Evolutionary conservation across 768 basidiomycete species (phyloP), one percentile per base, ranked within the genome.

Genomic region (Mycena belliarum): DNA sequence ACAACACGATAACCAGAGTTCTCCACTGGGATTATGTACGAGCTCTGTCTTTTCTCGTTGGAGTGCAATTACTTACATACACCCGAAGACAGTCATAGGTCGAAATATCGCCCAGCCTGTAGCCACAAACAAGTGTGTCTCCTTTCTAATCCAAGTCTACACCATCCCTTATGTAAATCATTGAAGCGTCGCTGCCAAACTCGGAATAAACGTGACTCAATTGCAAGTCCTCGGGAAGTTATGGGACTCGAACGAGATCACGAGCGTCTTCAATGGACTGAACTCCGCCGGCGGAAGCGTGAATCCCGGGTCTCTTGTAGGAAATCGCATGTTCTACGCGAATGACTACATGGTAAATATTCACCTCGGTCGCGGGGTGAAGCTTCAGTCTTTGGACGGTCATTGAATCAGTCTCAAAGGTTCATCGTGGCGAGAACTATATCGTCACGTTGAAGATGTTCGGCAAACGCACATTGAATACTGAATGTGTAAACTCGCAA

Each of bases 21-120:
- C 61, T 78, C 32, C 80, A 82, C 60, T 84, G 79, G 80, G 79
- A 80, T 52, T 73, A 77, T 62, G 76, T 78, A 50, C 52, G 76
- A 64, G 50, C 28, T 49, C 33, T 9, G 18, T 23, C 16, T 9
- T 44, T 25, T 21, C 10, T 44, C 46, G 12, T 2, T 3, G 16
- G n/a, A n/a, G n/a, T n/a, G 48, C 18, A 64, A 51, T 24, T 6
- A 25, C 28, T 65, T n/a, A n/a, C 35, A 41, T 42, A 28, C 18
- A 25, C 20, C 11, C 32, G 20, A 54, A 83, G 82, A 77, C 79
- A 61, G 66, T 73, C 28, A 59, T 79, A 24, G 74, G 77, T 40
- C 69, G 79, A 26, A 76, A 81, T 65, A 72, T 86, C 61, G 75
- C 75, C 29, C 79, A 80, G 65, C 78, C 82, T 1, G 76, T 81